Evolutionary conservation across 2,329 filamentous ascomycete species (phyloP), one percentile per base, ranked within the genome.

Genomic region (Arthrobotrys musiformis): DNA sequence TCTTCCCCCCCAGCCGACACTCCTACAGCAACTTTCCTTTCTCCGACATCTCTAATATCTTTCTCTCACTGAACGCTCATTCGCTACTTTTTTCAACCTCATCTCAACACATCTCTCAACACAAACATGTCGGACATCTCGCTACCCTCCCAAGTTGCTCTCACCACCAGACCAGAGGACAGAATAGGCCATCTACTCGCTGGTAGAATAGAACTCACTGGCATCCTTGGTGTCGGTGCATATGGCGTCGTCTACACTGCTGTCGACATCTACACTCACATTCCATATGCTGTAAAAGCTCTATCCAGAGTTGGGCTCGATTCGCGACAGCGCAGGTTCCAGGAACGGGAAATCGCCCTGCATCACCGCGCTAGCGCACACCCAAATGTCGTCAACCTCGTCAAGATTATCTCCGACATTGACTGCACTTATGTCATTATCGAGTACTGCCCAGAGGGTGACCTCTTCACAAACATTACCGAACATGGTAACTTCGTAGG

Each of bases 191-290:
- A 90, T 81, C 87, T 94, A 80, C 88, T 98, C 80, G 92, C 92
- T 81, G 91, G 91, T 83, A 90, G 92, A 83, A 88, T 97, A 81
- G 91, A 94, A 85, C 86, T 98, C 82, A 93, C 90, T 79, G 89
- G 90, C 79, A 92, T 98, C 81, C 88, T 98, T 79, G 95, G 95
- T 79, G 92, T 94, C 61, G 95, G 95, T 81, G 95, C 95, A 72
- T 99, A 99, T 84, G 95, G 95, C 79, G 94, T 97, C 46, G 95
- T 99, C 26, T 98, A 98, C 86, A 90, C 90, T 79, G 94, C 94
- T 82, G 87, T 92, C 85, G 94, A 95, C 85, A 89, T 94, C 11
- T 90, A 91, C 83, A 94, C 90, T 80, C 89, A 91, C 83, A 88
- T 90, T 73, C 90, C 89, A 79, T 99, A 97, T 86, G 95, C 95